Evolutionary conservation across 2,329 filamentous ascomycete species (phyloP), one percentile per base, ranked within the genome.

Genomic region (Chrysoporthe cubensis): DNA sequence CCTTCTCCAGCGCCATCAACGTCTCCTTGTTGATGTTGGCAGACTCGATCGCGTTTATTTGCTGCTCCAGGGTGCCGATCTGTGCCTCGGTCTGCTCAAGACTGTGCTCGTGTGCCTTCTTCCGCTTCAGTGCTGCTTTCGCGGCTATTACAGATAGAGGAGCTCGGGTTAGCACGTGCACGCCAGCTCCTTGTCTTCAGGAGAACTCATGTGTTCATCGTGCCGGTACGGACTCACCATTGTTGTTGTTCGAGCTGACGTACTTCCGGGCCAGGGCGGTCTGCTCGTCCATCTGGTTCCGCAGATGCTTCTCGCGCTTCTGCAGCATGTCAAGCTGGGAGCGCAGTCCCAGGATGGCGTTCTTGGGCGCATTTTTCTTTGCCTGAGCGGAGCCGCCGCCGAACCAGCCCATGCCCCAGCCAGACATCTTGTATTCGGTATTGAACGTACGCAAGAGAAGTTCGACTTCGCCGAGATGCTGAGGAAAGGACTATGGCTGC

Each of bases 1-100:
- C 95, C 77, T 90, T 90, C 87, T 97, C 91, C 94, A 99, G 97
- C 8, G 94, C 95, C 73, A 91, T 88, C 72, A 98, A 85, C 14
- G 96, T 99, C 84, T 97, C 94, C 81, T 95, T 90, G 85, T 99
- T 99, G 84, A 99, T 97, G 79, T 98, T 99, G 70, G 96, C 96
- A 60, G 94, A 93, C 81, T 99, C 96, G 83, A 99, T 98, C 69
- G 92, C 91, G 79, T 96, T 96, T 77, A 98, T 96, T 79, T 99
- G 94, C 77, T 94, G 91, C 80, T 99, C 96, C 57, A 99, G 85
- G 32, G 96, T 97, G 74, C 90, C 88, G 76, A 98, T 96, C 81
- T 98, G 95, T 43, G 91, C 88, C 69, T 88, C 87, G 1, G 95
- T 98, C 81, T 97, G 94, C 73, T 97, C 93, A 68, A 97, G 88